Base-by-base conservation (phyloP, 2,329 filamentous ascomycete species). In the Fusarium domesticum region DNA sequence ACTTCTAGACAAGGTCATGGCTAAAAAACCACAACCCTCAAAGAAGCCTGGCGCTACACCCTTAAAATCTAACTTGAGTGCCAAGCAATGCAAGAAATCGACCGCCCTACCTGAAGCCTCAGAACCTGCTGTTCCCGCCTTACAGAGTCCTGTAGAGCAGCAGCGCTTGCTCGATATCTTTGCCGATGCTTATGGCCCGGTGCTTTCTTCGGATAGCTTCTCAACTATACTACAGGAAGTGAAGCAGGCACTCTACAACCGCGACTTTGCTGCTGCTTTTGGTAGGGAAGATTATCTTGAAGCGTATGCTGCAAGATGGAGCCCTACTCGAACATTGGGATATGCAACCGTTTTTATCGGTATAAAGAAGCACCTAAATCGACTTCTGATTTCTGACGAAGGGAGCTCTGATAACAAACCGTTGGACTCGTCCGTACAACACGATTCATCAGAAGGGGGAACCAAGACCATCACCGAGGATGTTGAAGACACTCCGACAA, bases 271-370 rank as follows among this genome's bases (percentile, higher is more conserved):
- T 11, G 70, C 74, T 14, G 92, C 92, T 0, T 98, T 97, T 69
- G 83, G 82, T 1, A 75, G 75, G 35, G 75, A 81, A 43, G 81
- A 85, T 35, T 79, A 85, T 57, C 76, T 96, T 15, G 81, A 86
- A 48, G 87, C 86, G 8, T 98, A 98, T 71, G 89, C 89, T 7
- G 80, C 89, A 42, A 74, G 93, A 57, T 98, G 92, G 91, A 96
- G 90, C 66, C 88, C 92, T 2, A 86, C 87, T 40, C 77, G 93
- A 41, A 87, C 90, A 0, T 70, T 97, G 40, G 89, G 85, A 51
- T 97, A 97, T 68, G 73, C 81, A n/a, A 62, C 69, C 3, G 67
- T 83, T n/a, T 64, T 85, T 30, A 47, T 65, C 37, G 60, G 59
- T 6, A 60, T 80, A 11, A 47, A 51, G 8, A 46, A 51, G 1